Conservation (phyloP, 2,329 filamentous ascomycete genomes). For the Trichoderma sp. region DNA sequence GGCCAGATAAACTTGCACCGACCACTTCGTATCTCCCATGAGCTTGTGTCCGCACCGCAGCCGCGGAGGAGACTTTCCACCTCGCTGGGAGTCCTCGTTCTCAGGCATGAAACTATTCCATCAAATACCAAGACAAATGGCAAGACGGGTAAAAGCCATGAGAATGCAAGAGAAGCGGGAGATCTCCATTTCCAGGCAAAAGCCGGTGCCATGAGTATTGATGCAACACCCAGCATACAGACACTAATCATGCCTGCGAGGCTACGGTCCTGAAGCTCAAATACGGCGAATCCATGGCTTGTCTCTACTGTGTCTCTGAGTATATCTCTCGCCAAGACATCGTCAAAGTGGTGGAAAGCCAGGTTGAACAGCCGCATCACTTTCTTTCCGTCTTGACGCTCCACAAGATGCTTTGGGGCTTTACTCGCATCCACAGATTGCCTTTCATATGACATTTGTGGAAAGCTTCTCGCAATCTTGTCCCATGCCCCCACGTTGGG, state of each 20-base stretch:
- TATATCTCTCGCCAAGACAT: slow-evolving; percentile 56
- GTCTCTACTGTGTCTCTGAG: slow-evolving; percentile 65
- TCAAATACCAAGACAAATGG: slow-evolving; percentile 70
- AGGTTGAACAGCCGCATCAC: slow-evolving; percentile 73
- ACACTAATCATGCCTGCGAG: slow-evolving; percentile 55
- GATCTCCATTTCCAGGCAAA: slow-evolving; percentile 56
- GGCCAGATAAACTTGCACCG: slow-evolving; percentile 52
- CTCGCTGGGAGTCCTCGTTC: slow-evolving; percentile 68
- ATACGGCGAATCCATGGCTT: slow-evolving; percentile 68
- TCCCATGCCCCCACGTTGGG: slow-evolving; percentile 65
- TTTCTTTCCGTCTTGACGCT: slow-evolving; percentile 43
- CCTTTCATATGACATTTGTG: slow-evolving; percentile 60
- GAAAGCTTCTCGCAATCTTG: slow-evolving; percentile 51
- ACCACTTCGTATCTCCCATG: slow-evolving; percentile 55
- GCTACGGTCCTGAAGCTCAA: slow-evolving; percentile 71
- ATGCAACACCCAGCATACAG: slow-evolving; percentile 54
- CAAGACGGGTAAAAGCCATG: slow-evolving; percentile 56
- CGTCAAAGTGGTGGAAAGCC: slow-evolving; percentile 69
- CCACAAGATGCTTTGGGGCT: slow-evolving; percentile 55
- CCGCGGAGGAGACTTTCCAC: slow-evolving; percentile 59
- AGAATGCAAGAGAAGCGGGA: slow-evolving; percentile 47
- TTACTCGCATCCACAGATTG: slow-evolving; percentile 65
- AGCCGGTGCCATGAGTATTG: slow-evolving; percentile 54
- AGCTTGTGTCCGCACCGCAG: slow-evolving; percentile 47
- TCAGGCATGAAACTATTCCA: slow-evolving; percentile 65